Evolutionary conservation across 371 early-diverging fungal genomes (phyloP).

Genomic region (Mucor mucedo): DNA sequence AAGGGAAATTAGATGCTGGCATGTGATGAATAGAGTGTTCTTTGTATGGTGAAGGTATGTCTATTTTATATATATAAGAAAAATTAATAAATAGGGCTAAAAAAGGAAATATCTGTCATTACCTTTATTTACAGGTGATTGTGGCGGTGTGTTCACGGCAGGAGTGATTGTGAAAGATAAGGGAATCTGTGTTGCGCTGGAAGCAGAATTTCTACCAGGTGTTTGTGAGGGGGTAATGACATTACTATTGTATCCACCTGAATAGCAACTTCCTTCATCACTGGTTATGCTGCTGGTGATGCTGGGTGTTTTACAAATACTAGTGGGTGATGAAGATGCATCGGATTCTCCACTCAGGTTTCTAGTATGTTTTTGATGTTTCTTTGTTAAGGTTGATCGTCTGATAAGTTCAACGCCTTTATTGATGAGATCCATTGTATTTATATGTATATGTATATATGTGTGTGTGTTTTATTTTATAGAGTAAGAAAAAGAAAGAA

Average conservation of each 20-base stretch:
- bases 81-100: neutral
- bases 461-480: neutral
- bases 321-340: conserved; percentile 13
- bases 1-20: neutral
- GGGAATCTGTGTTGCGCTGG: conserved; percentile 18
- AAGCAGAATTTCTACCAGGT: conserved; percentile 22
- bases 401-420: conserved; percentile 36
- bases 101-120: conserved; percentile 27
- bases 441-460: neutral
- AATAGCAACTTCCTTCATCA: conserved; percentile 31
- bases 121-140: conserved; percentile 19
- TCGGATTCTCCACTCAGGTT: conserved; percentile 19
- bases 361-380: conserved; percentile 10
- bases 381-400: conserved; percentile 24
- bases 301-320: conserved; percentile 32
- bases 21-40: neutral
- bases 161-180: conserved; percentile 25
- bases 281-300: conserved; percentile 35
- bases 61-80: neutral
- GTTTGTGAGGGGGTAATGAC: conserved; percentile 18
- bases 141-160: conserved; percentile 13
- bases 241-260: conserved; percentile 11
- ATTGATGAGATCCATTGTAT: conserved; percentile 33
- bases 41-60: conserved; percentile 24
- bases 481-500: conserved; percentile 1